These are phyloP conservation scores for Bertia moriformis DNA, from an alignment of 2,329 filamentous ascomycete genomes.

Conservation along the genomic window DNA sequence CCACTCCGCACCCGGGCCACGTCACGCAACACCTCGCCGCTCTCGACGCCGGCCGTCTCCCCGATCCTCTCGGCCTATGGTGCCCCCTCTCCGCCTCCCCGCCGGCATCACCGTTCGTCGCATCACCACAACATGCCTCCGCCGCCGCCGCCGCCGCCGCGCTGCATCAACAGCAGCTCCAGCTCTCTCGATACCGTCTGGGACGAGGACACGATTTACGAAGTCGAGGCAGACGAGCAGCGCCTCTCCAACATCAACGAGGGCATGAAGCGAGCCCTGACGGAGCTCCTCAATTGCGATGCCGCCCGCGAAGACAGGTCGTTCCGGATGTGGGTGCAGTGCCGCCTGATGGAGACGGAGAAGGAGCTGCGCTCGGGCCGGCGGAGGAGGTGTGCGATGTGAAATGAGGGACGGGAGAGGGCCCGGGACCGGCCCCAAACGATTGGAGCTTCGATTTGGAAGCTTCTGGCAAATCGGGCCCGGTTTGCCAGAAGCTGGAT, in stretches of 20 bases:
- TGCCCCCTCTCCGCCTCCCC: conserved; percentile 35
- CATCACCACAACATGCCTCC: conserved; percentile 12
- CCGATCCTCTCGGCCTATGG: conserved; percentile 45
- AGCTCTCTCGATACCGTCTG: conserved; percentile 20
- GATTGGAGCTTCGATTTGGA: no score
- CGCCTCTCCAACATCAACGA: conserved; percentile 41
- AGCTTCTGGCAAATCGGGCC: no score
- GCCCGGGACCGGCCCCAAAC: no score
- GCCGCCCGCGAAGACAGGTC: conserved; percentile 31
- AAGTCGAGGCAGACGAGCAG: conserved; percentile 35
- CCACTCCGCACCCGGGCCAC: conserved; percentile 9
- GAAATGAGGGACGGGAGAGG: no score
- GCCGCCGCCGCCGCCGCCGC: conserved; percentile 6
- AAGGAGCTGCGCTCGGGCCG: conserved; percentile 38
- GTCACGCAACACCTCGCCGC: conserved; percentile 2
- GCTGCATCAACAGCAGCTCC: conserved; percentile 1
- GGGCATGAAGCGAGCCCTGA: conserved; percentile 44
- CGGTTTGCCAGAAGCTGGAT: no score
- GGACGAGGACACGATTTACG: conserved; percentile 29
- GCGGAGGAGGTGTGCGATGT: conserved; percentile 25
- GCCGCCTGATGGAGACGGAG: conserved; percentile 43
- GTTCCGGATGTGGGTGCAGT: conserved; percentile 43
- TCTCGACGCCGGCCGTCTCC: conserved; percentile 25
- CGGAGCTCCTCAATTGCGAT: conserved; percentile 46
- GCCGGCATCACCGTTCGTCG: conserved; percentile 23